Evolutionary conservation across 805 yeast species (phyloP).

Genomic region (Metschnikowia peoriensis): DNA sequence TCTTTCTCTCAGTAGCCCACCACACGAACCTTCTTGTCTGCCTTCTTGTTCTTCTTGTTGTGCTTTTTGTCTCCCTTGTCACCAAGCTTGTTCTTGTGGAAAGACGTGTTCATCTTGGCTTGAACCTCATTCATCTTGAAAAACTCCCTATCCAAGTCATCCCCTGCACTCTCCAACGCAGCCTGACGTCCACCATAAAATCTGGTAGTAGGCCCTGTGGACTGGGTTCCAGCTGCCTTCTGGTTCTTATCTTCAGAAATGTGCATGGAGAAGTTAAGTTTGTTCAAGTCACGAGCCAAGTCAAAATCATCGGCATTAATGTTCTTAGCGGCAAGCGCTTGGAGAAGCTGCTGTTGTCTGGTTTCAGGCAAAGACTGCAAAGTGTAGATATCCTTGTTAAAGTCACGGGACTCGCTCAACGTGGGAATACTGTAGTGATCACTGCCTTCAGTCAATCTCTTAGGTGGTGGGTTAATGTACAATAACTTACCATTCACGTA

Average conservation of each 20-base stretch:
- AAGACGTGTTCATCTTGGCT: slow-evolving; percentile 69
- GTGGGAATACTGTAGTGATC: slow-evolving; percentile 48
- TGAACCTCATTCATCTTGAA: slow-evolving; percentile 64
- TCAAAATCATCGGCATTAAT: slow-evolving; percentile 53
- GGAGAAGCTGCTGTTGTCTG: slow-evolving; percentile 67
- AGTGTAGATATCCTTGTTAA: slow-evolving; percentile 74
- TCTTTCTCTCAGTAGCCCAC: slow-evolving; percentile 15
- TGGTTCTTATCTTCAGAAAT: slow-evolving; percentile 39
- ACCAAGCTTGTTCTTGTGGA: slow-evolving; percentile 51
- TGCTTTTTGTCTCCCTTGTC: slow-evolving; percentile 51
- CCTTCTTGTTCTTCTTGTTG: slow-evolving; percentile 74
- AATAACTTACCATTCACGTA: slow-evolving; percentile 89
- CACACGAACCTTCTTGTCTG: slow-evolving; percentile 41
- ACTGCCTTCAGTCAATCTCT: slow-evolving; percentile 51
- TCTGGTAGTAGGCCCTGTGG: slow-evolving; percentile 41
- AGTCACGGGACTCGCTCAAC: slow-evolving; percentile 41
- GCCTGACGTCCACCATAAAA: slow-evolving; percentile 84
- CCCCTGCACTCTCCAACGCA: slow-evolving; percentile 72
- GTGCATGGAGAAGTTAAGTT: slow-evolving; percentile 78
- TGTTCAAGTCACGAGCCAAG: slow-evolving; percentile 64
- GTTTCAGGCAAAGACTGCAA: slow-evolving; percentile 64
- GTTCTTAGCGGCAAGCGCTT: slow-evolving; percentile 60
- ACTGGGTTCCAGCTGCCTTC: slow-evolving; percentile 25
- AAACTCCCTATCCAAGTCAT: slow-evolving; percentile 81
- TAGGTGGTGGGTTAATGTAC: slow-evolving; percentile 87